Base-by-base conservation (phyloP, 2,329 filamentous ascomycete species). In the Penicillium aurantiogriseum region DNA sequence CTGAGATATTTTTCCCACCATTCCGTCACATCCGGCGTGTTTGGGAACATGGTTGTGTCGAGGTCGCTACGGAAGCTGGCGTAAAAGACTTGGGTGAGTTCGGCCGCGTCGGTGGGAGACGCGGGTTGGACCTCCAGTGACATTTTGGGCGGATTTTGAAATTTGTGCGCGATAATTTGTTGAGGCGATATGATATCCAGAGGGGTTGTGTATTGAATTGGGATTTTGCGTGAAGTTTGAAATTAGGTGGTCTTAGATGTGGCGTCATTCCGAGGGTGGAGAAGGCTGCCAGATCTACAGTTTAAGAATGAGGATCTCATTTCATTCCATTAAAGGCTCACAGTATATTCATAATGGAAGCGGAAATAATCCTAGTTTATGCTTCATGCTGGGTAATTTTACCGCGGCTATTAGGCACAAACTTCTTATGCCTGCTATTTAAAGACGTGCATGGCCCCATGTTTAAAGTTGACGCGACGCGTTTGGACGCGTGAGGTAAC, bases 41-140 rank as follows among this genome's bases (percentile, higher is more conserved):
- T 55, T 3, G 69, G 69, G 47, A 70, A 69, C 58, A 71, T 58
- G 17, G 59, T 56, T 17, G 25, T 55, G 57, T 66, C 65, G 55
- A 65, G 58, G 25, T 52, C 23, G 29, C 62, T 56, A 13, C 51
- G 58, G 66, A 71, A 71, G 43, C 63, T 56, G 48, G 59, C 54
- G n/a, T 62, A 49, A 62, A 69, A 70, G 35, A 67, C 39, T 29
- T 62, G 50, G 0, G 66, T 54, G 4, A 71, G 49, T 5, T 43
- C 29, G 10, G 60, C 35, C 15, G 63, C 59, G 39, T 70, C 68
- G n/a, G 45, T 5, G 21, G 60, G 33, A 5, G 43, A 57, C 9
- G 63, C 63, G 5, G 48, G 43, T 13, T 61, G 51, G 7, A 66
- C 19, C 42, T 66, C 58, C 9, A 66, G 46, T 4, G 59, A 29